Percentiles rank a stretch among this genome's conserved stretches.
Conservation (phyloP, 2,329 filamentous ascomycete species). For the Fusarium kyushuense region DNA sequence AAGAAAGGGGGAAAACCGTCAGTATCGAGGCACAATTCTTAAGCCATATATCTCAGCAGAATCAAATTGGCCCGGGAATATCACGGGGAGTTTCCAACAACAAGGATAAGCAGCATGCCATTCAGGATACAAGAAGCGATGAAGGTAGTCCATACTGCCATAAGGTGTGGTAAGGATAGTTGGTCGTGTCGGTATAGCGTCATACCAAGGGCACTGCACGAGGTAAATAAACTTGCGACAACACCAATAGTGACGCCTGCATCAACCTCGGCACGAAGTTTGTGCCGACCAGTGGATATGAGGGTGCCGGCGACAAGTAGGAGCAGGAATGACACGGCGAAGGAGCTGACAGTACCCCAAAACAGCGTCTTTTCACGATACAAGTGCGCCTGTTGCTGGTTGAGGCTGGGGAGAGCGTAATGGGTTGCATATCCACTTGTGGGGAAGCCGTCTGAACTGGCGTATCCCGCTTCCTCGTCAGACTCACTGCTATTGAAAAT, state of each 20-base stretch:
- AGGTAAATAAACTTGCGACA: constrained; percentile 73
- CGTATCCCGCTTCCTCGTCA: constrained; percentile 63
- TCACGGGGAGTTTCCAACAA: constrained; percentile 56
- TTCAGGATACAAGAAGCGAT: constrained; percentile 56
- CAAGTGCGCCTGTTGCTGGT: constrained; percentile 62
- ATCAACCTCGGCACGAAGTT: constrained; percentile 77
- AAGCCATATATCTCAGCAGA: neutral
- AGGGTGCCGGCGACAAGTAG: constrained; percentile 74
- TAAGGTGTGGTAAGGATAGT: constrained; percentile 58
- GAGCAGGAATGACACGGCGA: constrained; percentile 71
- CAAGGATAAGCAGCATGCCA: constrained; percentile 58
- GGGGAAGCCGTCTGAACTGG: constrained; percentile 65
- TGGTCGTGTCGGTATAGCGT: constrained; percentile 65
- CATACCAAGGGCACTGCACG: constrained; percentile 70
- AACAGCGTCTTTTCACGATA: constrained; percentile 69
- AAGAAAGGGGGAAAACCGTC: too few relatives aligned
- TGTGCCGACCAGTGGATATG: constrained; percentile 75
- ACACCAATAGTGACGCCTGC: constrained; percentile 77
- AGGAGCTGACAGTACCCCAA: constrained; percentile 65
- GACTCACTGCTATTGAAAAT: constrained; percentile 54
- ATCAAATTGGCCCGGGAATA: neutral
- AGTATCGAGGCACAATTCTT: constrained; percentile 15
- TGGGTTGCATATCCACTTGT: constrained; percentile 64
- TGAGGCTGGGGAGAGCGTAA: constrained; percentile 66
- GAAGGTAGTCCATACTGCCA: constrained; percentile 56